Percentiles rank a stretch among this genome's conserved stretches.
Conservation (phyloP, 768 basidiomycete genomes). For the Tephrocybe sp. region DNA sequence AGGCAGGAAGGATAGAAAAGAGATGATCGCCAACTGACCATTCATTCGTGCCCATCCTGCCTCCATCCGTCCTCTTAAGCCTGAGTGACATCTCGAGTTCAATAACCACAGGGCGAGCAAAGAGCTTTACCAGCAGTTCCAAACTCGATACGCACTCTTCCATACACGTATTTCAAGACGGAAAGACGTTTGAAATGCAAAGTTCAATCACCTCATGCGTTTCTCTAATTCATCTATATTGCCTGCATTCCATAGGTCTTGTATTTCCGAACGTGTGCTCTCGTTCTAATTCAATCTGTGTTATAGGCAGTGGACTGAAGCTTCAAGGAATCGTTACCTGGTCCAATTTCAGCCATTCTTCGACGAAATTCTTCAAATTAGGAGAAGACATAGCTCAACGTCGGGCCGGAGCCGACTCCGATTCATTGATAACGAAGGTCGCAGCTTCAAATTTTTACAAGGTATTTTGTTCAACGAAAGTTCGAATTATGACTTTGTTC, state of each 20-base stretch:
- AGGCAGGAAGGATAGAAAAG: not conserved
- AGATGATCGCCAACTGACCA: constrained; percentile 28
- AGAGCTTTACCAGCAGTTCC: constrained; percentile 71
- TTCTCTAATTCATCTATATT: constrained; percentile 48
- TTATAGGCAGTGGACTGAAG: not conserved
- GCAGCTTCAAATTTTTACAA: no score
- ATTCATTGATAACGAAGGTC: no score
- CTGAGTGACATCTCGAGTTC: constrained; percentile 40
- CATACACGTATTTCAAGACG: not conserved
- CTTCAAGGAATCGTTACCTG: constrained; percentile 21
- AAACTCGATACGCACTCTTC: constrained; percentile 74
- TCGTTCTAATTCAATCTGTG: constrained; percentile 37
- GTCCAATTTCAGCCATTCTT: constrained; percentile 36
- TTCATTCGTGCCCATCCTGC: constrained; percentile 94
- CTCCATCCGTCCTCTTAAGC: constrained; percentile 79
- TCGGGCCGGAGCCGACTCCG: not conserved
- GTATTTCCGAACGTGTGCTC: constrained; percentile 46
- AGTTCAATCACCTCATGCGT: constrained; percentile 46
- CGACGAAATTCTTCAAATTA: constrained; percentile 33
- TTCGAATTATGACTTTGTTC: constrained; percentile 5
- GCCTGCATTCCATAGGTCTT: constrained; percentile 39
- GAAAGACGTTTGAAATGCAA: not conserved
- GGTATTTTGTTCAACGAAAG: not conserved
- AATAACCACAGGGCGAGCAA: not conserved
- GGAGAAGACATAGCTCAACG: constrained; percentile 14